Evolutionary conservation across 2,329 filamentous ascomycete species (phyloP).

Genomic region (Microsporum ferrugineum): DNA sequence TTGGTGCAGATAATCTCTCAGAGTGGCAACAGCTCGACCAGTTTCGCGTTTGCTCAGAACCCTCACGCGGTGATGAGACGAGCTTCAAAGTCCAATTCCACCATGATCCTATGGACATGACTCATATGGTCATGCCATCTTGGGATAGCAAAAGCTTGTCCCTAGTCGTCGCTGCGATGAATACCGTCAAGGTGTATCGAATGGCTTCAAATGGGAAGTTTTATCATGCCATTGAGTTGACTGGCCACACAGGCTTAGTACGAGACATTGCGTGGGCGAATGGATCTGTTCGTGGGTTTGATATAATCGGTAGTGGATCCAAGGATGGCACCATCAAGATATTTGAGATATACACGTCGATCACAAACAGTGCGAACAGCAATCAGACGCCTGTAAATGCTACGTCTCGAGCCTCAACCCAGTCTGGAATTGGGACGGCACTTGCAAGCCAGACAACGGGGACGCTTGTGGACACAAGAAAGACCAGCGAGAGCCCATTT

Average conservation of each 20-base stretch:
- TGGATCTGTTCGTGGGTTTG: slow-evolving; percentile 79
- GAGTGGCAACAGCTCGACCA: slow-evolving; percentile 67
- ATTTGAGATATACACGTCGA: slow-evolving; percentile 51
- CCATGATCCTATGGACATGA: slow-evolving; percentile 62
- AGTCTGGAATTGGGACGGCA: slow-evolving; percentile 34
- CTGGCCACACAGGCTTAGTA: slow-evolving; percentile 63
- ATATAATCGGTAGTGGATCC: slow-evolving; percentile 81
- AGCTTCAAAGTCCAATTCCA: slow-evolving; percentile 81
- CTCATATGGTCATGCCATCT: slow-evolving; percentile 66
- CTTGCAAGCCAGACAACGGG: slow-evolving; percentile 24
- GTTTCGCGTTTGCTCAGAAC: slow-evolving; percentile 59
- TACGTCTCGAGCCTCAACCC: slow-evolving; percentile 18
- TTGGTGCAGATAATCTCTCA: slow-evolving; percentile 67
- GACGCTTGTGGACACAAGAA: slow-evolving; percentile 23
- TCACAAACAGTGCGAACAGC: slow-evolving; percentile 21
- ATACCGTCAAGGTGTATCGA: slow-evolving; percentile 70
- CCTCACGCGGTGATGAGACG: slow-evolving; percentile 70
- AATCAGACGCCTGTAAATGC: slow-evolving; percentile 20
- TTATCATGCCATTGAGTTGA: slow-evolving; percentile 68
- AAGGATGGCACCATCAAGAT: slow-evolving; percentile 84
- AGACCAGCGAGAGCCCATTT: slow-evolving; percentile 28
- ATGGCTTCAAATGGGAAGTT: slow-evolving; percentile 65
- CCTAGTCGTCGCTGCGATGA: slow-evolving; percentile 77
- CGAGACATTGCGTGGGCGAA: slow-evolving; percentile 87
- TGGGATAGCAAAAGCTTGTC: slow-evolving; percentile 67